Evolutionary conservation across 225 moss, liverwort and hornwort genomes (phyloP), one percentile per base, ranked within the genome.

Genomic region (Takakia lepidozioides): DNA sequence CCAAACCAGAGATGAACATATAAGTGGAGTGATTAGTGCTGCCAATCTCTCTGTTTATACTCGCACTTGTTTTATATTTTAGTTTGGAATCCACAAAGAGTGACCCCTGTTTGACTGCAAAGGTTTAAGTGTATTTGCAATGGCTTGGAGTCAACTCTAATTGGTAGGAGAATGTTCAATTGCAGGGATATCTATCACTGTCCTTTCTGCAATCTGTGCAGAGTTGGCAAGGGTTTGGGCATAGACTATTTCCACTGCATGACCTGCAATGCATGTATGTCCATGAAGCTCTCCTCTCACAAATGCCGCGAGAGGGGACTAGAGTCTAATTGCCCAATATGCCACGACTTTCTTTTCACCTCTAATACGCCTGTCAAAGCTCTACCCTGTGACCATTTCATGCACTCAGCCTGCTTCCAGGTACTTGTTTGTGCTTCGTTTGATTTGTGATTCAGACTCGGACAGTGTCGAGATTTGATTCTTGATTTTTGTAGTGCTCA

Each of bases 381-480:
- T 41, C 84, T 95, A 62, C 93, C 89, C n/a, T 95, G 93, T 60
- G 89, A 86, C 57, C 93, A 95, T 62, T 95, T 86, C 66, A 95
- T 95, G 93, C 93, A 95, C 70, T 95, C 93, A 62, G 82, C 81
- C 49, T 95, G 93, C 60, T 95, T 95, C 45, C 75, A 84, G 83
- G 93, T 93, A 56, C 38, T 49, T 6, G 35, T 28, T 20, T 24
- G 3, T 48, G 8, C 15, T 32, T 32, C 1, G n/a, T n/a, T n/a
- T n/a, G n/a, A n/a, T n/a, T n/a, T n/a, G n/a, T n/a, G n/a, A n/a
- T n/a, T n/a, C n/a, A n/a, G n/a, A n/a, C n/a, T n/a, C n/a, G n/a
- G n/a, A n/a, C n/a, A n/a, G n/a, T n/a, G n/a, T n/a, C n/a, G n/a
- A n/a, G n/a, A n/a, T n/a, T n/a, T n/a, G n/a, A n/a, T n/a, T n/a